A percentile compares a stretch with the other conserved stretches of the same genome.
Conservation (phyloP, 352 stramenopile species). For the Hyaloperonospora arabidopsidis region DNA sequence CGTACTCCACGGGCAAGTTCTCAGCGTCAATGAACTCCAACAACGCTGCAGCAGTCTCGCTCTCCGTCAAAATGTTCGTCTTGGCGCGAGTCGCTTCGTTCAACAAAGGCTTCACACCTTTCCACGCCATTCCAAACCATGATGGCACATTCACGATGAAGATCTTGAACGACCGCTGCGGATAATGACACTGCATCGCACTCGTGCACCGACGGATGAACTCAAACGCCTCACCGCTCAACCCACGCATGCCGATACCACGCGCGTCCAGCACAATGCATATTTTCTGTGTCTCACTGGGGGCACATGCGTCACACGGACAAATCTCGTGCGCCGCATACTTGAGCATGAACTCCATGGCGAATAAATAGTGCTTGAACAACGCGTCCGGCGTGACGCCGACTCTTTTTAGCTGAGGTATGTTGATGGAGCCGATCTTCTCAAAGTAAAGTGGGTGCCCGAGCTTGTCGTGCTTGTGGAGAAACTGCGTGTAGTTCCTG, state of each 20-base stretch:
- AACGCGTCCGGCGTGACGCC: conserved; percentile 60
- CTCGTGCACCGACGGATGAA: conserved; percentile 75
- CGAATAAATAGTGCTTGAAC: conserved; percentile 78
- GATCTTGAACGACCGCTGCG: conserved; percentile 86
- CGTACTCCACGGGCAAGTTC: conserved; percentile 65
- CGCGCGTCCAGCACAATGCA: conserved; percentile 62
- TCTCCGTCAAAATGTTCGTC: conserved; percentile 77
- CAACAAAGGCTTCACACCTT: conserved; percentile 79
- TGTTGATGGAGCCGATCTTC: conserved; percentile 77
- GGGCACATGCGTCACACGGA: conserved; percentile 41
- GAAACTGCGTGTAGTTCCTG: conserved; percentile 31
- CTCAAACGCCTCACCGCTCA: conserved; percentile 67
- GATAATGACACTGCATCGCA: conserved; percentile 81
- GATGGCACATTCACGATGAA: conserved; percentile 88
- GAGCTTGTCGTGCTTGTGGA: conserved; percentile 77
- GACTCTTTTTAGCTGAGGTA: conserved; percentile 64
- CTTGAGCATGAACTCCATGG: conserved; percentile 80
- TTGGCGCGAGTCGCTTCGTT: conserved; percentile 85
- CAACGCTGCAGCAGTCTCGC: conserved; percentile 40
- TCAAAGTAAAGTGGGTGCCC: conserved; percentile 77
- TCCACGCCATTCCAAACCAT: conserved; percentile 89
- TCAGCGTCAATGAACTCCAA: conserved; percentile 54
- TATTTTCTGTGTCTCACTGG: conserved; percentile 67
- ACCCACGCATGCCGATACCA: conserved; percentile 64
- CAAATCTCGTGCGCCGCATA: conserved; percentile 58